Conservation (phyloP, 805 yeast genomes). For the Kluyveromyces siamensis region DNA sequence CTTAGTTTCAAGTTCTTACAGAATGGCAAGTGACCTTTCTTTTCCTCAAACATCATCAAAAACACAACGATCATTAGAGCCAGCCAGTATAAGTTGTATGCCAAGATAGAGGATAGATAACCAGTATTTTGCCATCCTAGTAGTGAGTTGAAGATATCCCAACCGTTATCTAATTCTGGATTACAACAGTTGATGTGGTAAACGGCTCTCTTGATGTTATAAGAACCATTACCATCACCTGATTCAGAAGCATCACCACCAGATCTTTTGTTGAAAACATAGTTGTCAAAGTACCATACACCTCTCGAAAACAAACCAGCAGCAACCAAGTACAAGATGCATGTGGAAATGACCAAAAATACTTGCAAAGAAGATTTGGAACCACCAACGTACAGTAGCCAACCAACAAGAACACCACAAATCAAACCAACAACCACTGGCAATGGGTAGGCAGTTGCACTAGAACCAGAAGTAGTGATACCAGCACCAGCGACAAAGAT, state of each 20-base stretch:
- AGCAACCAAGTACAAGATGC: conserved; percentile 78
- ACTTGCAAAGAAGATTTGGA: conserved; percentile 74
- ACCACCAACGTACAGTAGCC: conserved; percentile 70
- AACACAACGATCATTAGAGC: conserved; percentile 43
- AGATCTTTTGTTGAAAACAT: conserved; percentile 51
- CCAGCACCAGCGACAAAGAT: conserved; percentile 97
- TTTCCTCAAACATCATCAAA: conserved; percentile 77
- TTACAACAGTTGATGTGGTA: conserved; percentile 98
- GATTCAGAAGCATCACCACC: conserved; percentile 95
- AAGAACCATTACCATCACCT: conserved; percentile 94
- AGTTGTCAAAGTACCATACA: conserved; percentile 77
- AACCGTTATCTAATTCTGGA: conserved; percentile 85
- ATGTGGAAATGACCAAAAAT: conserved; percentile 80
- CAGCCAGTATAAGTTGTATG: conserved; percentile 88
- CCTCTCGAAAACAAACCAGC: conserved; percentile 93
- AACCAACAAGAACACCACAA: conserved; percentile 70
- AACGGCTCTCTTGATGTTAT: conserved; percentile 66
- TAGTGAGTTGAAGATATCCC: conserved; percentile 93
- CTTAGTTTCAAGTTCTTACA: conserved; percentile 38
- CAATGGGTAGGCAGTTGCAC: conserved; percentile 77
- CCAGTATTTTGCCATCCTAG: conserved; percentile 98
- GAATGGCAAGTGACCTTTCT: conserved; percentile 71
- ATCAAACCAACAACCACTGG: conserved; percentile 85
- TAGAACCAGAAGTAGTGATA: conserved; percentile 40
- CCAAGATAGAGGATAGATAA: conserved; percentile 81